phyloP scores from a whole-genome alignment of 495 filamentous ascomycete species.

The Neurospora sublineolata region DNA sequence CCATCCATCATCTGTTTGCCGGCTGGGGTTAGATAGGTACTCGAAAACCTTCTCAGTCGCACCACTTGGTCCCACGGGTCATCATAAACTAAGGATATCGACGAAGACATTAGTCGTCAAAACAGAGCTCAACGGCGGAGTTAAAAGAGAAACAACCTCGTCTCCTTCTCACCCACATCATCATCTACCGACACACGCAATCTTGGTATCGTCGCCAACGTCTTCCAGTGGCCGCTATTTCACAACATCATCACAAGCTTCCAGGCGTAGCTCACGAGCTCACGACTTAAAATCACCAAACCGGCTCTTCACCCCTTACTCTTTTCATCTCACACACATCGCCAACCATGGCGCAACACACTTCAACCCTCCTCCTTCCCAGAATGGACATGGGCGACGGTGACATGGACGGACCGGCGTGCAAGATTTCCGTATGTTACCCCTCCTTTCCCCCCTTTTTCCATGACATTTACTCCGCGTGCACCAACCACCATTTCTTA shows the following conservation, averaged over 20 bases:
- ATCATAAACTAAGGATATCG: neutral
- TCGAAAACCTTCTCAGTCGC: neutral
- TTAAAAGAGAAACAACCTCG: neutral
- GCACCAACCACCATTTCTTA: neutral
- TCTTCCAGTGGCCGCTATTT: no score
- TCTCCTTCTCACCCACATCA: neutral
- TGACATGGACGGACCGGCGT: slow-evolving; percentile 4
- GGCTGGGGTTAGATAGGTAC: neutral
- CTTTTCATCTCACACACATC: neutral
- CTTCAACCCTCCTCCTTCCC: neutral
- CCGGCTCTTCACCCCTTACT: neutral
- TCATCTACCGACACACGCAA: neutral
- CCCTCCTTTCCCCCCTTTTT: neutral
- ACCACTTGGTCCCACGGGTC: neutral
- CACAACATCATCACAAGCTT: neutral
- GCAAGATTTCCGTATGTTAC: slow-evolving; percentile 14
- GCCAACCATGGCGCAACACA: neutral
- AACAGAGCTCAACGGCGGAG: neutral
- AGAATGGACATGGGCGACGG: slow-evolving; percentile 8
- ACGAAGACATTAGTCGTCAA: neutral
- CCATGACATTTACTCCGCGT: neutral
- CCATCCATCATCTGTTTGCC: neutral
- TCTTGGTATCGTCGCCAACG: neutral
- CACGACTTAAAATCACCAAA: neutral
- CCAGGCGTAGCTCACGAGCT: neutral